Conservation (phyloP, 805 yeast species). For the Limtongia smithiae region DNA sequence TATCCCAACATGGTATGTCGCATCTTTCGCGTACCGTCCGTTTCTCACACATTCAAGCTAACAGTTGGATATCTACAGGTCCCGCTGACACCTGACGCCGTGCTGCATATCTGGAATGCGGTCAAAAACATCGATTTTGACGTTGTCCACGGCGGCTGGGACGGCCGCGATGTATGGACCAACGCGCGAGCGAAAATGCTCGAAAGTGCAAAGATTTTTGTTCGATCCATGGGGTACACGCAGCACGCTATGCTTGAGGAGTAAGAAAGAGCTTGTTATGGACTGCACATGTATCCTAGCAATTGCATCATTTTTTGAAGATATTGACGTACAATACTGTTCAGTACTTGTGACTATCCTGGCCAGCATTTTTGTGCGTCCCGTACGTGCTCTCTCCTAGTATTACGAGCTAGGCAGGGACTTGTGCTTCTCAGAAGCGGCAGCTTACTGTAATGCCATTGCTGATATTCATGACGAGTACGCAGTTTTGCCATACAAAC, state of each 20-base stretch:
- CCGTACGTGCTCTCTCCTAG: too few relatives aligned
- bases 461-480: too few relatives aligned
- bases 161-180: constrained; percentile 18
- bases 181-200: constrained; percentile 16
- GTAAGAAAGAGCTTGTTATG: too few relatives aligned
- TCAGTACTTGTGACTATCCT: too few relatives aligned
- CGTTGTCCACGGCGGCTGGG: constrained; percentile 24
- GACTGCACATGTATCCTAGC: too few relatives aligned
- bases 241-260: constrained; percentile 15
- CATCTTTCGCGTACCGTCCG: background rate
- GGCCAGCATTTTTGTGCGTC: too few relatives aligned
- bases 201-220: constrained; percentile 24
- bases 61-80: constrained; percentile 8
- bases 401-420: too few relatives aligned
- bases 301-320: too few relatives aligned
- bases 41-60: background rate
- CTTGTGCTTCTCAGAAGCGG: too few relatives aligned
- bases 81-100: constrained; percentile 26
- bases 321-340: too few relatives aligned
- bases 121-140: constrained; percentile 21
- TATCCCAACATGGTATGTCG: constrained; percentile 28
- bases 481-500: too few relatives aligned
- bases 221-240: constrained; percentile 22
- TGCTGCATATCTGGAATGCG: constrained; percentile 24
- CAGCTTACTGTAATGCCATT: too few relatives aligned